Evolutionary conservation across 2,329 filamentous ascomycete species (phyloP).

Genomic region (Cladophialophora bantiana): DNA sequence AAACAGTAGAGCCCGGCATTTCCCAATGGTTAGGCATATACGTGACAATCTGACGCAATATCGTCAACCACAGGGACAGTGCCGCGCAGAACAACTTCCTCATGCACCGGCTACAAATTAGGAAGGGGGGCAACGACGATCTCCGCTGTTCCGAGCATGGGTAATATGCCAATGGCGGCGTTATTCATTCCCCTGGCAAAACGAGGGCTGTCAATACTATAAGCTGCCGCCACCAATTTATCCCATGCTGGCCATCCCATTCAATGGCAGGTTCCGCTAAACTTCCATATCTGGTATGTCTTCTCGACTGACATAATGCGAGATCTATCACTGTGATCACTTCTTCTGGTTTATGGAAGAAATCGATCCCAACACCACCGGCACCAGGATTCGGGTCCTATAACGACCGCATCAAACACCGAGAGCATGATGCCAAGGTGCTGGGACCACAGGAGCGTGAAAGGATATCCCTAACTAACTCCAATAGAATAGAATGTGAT

Average conservation of each 20-base stretch:
- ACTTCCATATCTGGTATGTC: slow-evolving; percentile 6
- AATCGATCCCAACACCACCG: not conserved
- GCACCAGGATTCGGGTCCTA: not conserved
- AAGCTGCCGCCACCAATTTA: not conserved
- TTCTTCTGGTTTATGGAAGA: not conserved
- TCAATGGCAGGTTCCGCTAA: not conserved
- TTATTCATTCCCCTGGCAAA: not conserved
- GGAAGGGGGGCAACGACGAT: not conserved
- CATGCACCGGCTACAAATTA: not conserved
- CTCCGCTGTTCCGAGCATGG: not conserved
- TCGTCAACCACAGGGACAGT: not conserved
- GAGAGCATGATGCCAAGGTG: not conserved
- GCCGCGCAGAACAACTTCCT: not conserved
- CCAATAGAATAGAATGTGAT: not conserved
- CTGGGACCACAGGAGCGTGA: not conserved
- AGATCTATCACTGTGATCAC: not conserved
- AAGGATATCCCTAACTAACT: not conserved
- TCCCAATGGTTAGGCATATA: not conserved
- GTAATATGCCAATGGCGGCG: not conserved
- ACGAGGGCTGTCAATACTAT: not conserved
- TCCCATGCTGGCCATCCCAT: not conserved
- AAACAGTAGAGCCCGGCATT: not conserved
- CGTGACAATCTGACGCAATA: not conserved
- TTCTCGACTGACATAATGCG: not conserved
- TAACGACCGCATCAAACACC: not conserved